Evolutionary conservation across 2,329 filamentous ascomycete genomes (phyloP).

Genomic region (Microcyclosporella mali): DNA sequence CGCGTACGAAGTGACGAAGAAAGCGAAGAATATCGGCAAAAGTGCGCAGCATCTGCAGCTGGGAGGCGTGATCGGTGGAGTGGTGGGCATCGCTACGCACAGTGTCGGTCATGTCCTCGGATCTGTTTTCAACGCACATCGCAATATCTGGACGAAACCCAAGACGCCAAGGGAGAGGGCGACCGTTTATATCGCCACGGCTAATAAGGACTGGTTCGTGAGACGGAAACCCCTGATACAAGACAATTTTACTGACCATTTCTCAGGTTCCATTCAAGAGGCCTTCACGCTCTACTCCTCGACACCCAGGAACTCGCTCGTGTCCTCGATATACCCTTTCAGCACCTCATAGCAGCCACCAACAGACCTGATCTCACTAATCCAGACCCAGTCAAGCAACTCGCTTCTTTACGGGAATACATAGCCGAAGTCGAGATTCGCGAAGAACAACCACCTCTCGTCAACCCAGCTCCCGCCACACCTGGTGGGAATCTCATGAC

Average conservation of each 20-base stretch:
- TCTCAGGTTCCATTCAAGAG: conserved; percentile 4
- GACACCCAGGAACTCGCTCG: conserved; percentile 13
- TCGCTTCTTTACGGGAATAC: conserved; percentile 6
- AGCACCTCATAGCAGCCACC: conserved; percentile 3
- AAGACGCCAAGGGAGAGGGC: conserved; percentile 17
- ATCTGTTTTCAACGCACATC: conserved; percentile 9
- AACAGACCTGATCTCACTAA: neutral
- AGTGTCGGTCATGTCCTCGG: conserved; percentile 13
- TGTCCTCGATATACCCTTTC: conserved; percentile 1
- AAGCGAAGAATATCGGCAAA: conserved; percentile 11
- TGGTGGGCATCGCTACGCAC: conserved; percentile 15
- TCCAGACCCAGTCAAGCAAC: conserved; percentile 1
- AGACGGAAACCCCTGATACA: no score
- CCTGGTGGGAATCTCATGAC: neutral
- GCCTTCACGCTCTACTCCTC: conserved; percentile 13
- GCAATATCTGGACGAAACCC: conserved; percentile 11
- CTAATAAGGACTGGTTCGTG: conserved; percentile 17
- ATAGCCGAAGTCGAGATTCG: conserved; percentile 8
- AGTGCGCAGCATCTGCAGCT: conserved; percentile 12
- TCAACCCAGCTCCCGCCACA: neutral
- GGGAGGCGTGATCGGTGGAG: conserved; percentile 14
- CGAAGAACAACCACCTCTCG: neutral
- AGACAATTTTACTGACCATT: no score
- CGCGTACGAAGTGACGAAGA: conserved; percentile 10
- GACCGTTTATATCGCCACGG: conserved; percentile 14